Percentiles rank a stretch among this genome's conserved stretches.
Evolutionary conservation across 192 early-diverging fungal species (phyloP).

Genomic region (Rhizophagus clarus): DNA sequence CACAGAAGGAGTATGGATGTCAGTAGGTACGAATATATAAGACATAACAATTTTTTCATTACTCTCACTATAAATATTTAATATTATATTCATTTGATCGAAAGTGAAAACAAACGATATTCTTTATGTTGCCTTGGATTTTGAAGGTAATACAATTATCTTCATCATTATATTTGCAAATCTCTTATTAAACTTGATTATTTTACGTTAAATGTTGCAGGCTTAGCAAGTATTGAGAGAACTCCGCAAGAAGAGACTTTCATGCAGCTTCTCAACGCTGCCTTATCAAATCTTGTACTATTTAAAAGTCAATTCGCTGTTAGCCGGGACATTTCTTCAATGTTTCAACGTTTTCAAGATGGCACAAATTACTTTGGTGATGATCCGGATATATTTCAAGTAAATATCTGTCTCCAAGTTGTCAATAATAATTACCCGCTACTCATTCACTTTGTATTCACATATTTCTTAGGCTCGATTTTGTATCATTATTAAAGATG

Average conservation of each 20-base stretch:
- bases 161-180: not conserved
- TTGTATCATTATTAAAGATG: conserved; percentile 37
- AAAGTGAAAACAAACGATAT: conserved; percentile 18
- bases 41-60: not conserved
- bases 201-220: not conserved
- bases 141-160: conserved; percentile 28
- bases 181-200: not conserved
- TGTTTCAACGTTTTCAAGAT: conserved; percentile 37
- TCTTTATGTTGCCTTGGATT: conserved; percentile 37
- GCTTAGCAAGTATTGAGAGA: conserved; percentile 31
- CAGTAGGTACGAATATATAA: conserved; percentile 1
- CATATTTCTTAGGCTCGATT: conserved; percentile 13
- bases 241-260: conserved; percentile 28
- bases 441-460: not conserved
- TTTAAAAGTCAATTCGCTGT: conserved; percentile 35
- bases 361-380: conserved; percentile 26
- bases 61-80: not conserved
- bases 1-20: conserved; percentile 35
- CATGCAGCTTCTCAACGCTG: conserved; percentile 23
- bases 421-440: not conserved
- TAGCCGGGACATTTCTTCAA: conserved; percentile 32
- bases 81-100: not conserved
- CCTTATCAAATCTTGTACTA: conserved; percentile 29
- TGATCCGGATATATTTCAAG: conserved; percentile 28
- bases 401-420: not conserved